Base-by-base conservation (phyloP, 164 flowering plant species). In the Tinospora cordifolia region DNA sequence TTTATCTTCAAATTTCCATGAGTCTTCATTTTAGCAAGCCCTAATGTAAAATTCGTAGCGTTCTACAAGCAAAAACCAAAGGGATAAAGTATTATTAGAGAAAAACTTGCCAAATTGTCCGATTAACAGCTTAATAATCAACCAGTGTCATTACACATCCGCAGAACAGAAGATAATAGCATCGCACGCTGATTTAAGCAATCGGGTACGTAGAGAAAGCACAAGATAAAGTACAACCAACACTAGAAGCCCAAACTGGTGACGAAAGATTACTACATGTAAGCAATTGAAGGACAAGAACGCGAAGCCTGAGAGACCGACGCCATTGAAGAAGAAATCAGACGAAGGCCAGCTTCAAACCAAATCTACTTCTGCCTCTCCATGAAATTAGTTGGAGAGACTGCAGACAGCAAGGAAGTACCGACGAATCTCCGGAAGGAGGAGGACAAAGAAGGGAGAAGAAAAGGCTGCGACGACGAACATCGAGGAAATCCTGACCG, bases 11-110 rank as follows among this genome's bases (percentile, higher is more conserved):
- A 60, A 60, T 73, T 77, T 47, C 75, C 62, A 22, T 79, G 79
- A 17, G 83, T 44, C 87, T 80, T 85, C 87, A 83, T 85, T 66
- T 63, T 81, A 54, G 6, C 8, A 5, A 21, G n/a, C 12, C 47
- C 47, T 44, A 1, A 14, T 24, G n/a, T 21, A 54, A 19, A 0
- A 22, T 8, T 54, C 36, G n/a, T n/a, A 26, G 41, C n/a, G 14
- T 0, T 1, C 27, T 19, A 66, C 39, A 26, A 63, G 36, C 34
- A 4, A 24, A 22, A 26, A 25, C 30, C 14, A 17, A 60, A 26
- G 34, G n/a, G n/a, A 60, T 11, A 30, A 60, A 60, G 6, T 24
- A 13, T 0, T 7, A 19, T 60, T 34, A 60, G 63, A 8, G 13
- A 22, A 34, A 24, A 60, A 60, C 3, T 8, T 8, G 34, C 27